A percentile compares a stretch with the other conserved stretches of the same genome.
Conservation (phyloP, 257 asterid species). For the Perilla frutescens region DNA sequence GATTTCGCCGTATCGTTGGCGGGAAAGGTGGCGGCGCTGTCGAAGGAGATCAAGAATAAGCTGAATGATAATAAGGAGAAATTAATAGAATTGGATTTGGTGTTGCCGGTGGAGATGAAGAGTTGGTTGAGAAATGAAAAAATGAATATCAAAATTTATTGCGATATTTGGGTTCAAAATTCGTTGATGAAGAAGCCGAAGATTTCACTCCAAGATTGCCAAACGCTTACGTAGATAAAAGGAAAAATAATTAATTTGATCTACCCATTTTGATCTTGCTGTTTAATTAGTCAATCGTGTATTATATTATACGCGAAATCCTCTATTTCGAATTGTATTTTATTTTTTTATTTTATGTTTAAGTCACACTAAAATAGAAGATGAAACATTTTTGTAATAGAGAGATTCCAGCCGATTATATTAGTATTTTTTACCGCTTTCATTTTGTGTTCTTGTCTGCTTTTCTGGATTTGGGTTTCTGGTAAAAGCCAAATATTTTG, state of each 20-base stretch:
- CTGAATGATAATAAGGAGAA: slow-evolving; percentile 40
- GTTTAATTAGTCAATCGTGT: neutral
- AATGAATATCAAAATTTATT: slow-evolving; percentile 39
- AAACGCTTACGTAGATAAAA: slow-evolving; percentile 32
- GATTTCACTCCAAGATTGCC: slow-evolving; percentile 51
- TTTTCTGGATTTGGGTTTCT: neutral
- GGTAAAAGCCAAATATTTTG: neutral
- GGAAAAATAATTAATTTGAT: no score
- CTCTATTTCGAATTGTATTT: neutral
- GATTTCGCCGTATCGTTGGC: slow-evolving; percentile 34
- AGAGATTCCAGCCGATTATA: neutral
- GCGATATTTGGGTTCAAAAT: slow-evolving; percentile 54
- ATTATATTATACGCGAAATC: neutral
- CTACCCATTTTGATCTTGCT: neutral
- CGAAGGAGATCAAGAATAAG: slow-evolving; percentile 30
- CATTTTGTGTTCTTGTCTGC: neutral
- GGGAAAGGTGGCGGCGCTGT: slow-evolving; percentile 31
- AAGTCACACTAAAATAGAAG: neutral
- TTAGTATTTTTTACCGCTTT: neutral
- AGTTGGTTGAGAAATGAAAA: slow-evolving; percentile 48
- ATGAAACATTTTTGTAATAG: neutral
- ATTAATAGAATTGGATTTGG: slow-evolving; percentile 39
- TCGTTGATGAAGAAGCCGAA: slow-evolving; percentile 37
- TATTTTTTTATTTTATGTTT: neutral
- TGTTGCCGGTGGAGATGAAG: slow-evolving; percentile 45